phyloP scores from a whole-genome alignment of 192 early-diverging fungal genomes.

The Coemansia sp. region DNA sequence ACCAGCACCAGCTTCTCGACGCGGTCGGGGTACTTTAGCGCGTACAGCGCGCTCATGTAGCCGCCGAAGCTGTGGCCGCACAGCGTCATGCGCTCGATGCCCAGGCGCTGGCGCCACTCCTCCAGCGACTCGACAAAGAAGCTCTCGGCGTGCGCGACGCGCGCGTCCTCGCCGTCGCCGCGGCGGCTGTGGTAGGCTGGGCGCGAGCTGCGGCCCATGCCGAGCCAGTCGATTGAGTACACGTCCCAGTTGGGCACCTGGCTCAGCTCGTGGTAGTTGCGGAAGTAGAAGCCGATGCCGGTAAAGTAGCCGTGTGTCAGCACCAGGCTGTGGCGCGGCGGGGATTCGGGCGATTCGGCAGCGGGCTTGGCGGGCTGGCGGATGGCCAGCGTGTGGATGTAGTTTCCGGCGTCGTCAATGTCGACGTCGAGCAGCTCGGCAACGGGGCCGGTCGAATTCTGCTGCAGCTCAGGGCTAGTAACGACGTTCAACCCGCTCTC shows the following conservation, averaged over 20 bases:
- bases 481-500: slow-evolving; percentile 22
- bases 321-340: slow-evolving; percentile 35
- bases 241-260: slow-evolving; percentile 37
- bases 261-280: slow-evolving; percentile 47
- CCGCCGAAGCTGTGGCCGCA: slow-evolving; percentile 84
- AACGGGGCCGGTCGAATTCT: background rate
- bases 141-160: slow-evolving; percentile 60
- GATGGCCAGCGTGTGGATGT: slow-evolving; percentile 49
- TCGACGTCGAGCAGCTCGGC: slow-evolving; percentile 38
- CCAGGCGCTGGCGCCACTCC: slow-evolving; percentile 73
- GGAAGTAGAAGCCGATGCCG: slow-evolving; percentile 49
- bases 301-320: slow-evolving; percentile 52
- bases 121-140: slow-evolving; percentile 92
- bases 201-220: slow-evolving; percentile 87
- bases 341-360: background rate
- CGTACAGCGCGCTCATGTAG: slow-evolving; percentile 80
- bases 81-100: slow-evolving; percentile 80
- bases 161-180: slow-evolving; percentile 44
- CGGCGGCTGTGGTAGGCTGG: slow-evolving; percentile 58
- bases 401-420: slow-evolving; percentile 37
- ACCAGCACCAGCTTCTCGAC: slow-evolving; percentile 86
- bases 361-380: slow-evolving; percentile 6
- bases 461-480: background rate
- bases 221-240: slow-evolving; percentile 80
- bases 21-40: slow-evolving; percentile 78